Percentiles rank a stretch among this genome's conserved stretches.
These are phyloP conservation scores for Russula griseocarnosa DNA, from an alignment of 768 basidiomycete species.

Conservation along the genomic window DNA sequence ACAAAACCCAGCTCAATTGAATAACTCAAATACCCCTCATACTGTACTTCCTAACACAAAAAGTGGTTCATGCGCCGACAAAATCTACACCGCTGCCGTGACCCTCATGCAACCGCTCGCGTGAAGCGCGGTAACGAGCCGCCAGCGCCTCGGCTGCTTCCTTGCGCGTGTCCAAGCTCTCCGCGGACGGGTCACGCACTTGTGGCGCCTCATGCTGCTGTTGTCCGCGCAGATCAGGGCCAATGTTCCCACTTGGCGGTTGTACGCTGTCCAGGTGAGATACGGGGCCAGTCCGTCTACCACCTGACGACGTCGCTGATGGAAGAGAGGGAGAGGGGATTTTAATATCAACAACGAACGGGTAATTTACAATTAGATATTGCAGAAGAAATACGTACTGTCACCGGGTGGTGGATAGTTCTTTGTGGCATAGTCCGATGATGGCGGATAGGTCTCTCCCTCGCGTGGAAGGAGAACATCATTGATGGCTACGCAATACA, in stretches of 20 bases:
- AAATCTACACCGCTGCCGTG: constrained; percentile 6
- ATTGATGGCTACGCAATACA: constrained; percentile 3
- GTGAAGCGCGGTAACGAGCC: constrained; percentile 22
- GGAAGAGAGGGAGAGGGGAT: background rate
- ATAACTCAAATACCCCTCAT: background rate
- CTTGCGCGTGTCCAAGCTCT: constrained; percentile 26
- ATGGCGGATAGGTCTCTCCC: constrained; percentile 11
- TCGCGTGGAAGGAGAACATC: constrained; percentile 11
- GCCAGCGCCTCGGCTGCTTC: constrained; percentile 28
- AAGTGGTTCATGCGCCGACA: background rate
- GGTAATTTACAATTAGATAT: too few species aligned
- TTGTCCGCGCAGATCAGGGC: constrained; percentile 7
- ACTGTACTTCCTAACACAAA: background rate
- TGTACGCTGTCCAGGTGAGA: constrained; percentile 3
- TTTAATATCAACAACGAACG: background rate
- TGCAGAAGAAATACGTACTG: constrained; percentile 10
- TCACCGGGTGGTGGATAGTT: constrained; percentile 29
- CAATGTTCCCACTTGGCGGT: background rate
- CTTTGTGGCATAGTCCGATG: constrained; percentile 23
- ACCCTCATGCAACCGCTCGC: constrained; percentile 15
- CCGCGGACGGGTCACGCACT: constrained; percentile 18
- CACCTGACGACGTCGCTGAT: constrained; percentile 27
- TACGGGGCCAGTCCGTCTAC: constrained; percentile 16
- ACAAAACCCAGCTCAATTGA: background rate
- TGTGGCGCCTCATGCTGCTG: constrained; percentile 5